phyloP scores from a whole-genome alignment of 140 eudicot genomes.

The Senecio squalidus region DNA sequence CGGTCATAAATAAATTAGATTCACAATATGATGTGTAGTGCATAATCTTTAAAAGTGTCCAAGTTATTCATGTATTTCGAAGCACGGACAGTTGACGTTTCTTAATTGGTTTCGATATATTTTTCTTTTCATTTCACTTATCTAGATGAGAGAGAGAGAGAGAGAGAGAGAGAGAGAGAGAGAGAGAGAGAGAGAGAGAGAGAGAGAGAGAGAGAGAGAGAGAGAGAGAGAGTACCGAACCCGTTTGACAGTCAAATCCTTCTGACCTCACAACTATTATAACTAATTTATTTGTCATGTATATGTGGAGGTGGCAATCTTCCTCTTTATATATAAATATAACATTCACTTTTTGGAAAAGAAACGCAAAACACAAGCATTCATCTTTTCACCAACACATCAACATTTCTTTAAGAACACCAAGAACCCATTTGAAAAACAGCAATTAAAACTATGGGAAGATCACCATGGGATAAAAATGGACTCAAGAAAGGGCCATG shows the following conservation, averaged over 20 bases:
- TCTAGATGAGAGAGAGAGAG: no score
- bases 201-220: constrained; percentile 29
- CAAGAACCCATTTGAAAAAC: not conserved
- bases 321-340: constrained; percentile 8
- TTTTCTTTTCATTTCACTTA: no score
- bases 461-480: constrained; percentile 70
- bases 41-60: no score
- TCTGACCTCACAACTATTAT: constrained; percentile 26
- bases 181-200: no score
- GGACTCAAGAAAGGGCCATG: constrained; percentile 92
- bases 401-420: not conserved
- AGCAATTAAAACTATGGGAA: constrained; percentile 43
- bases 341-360: constrained; percentile 5
- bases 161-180: no score
- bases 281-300: constrained; percentile 6
- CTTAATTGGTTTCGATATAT: no score
- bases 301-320: constrained; percentile 7
- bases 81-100: no score
- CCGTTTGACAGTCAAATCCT: constrained; percentile 21
- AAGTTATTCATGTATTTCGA: no score
- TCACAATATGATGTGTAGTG: no score
- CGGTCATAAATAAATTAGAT: no score
- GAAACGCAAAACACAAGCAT: not conserved
- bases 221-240: constrained; percentile 25
- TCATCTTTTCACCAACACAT: constrained; percentile 1